phyloP scores from a whole-genome alignment of 441 rosid species.

The Isatis lusitanica region DNA sequence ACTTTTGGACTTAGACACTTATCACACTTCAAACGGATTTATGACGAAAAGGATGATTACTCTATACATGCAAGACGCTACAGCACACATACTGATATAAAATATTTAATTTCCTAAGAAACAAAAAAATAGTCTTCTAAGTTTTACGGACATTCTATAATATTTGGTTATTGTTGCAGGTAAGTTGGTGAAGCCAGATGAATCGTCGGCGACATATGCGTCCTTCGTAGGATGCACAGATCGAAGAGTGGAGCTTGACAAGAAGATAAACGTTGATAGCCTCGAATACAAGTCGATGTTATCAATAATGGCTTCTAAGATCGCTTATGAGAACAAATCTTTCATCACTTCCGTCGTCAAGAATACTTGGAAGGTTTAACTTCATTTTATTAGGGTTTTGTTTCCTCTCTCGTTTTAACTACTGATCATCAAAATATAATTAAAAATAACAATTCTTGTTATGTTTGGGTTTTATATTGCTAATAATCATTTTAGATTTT shows the following conservation, averaged over 20 bases:
- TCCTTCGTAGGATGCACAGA: slow-evolving; percentile 45
- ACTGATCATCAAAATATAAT: too few relatives aligned
- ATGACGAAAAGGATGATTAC: neutral
- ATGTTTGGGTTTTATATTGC: neutral
- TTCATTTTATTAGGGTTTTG: neutral
- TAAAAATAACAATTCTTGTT: too few relatives aligned
- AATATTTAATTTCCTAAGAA: neutral
- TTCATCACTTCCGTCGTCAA: slow-evolving; percentile 42
- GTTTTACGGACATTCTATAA: neutral
- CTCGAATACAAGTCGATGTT: slow-evolving; percentile 43
- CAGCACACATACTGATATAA: neutral
- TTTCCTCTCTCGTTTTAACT: too few relatives aligned
- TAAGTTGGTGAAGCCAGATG: slow-evolving; percentile 33
- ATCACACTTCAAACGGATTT: neutral
- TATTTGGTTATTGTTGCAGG: slow-evolving; percentile 31
- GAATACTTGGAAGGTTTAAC: slow-evolving; percentile 55
- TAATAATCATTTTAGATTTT: neutral
- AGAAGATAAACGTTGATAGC: slow-evolving; percentile 34
- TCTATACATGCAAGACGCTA: neutral
- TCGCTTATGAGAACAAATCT: slow-evolving; percentile 52
- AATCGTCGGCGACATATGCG: slow-evolving; percentile 29
- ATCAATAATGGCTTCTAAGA: slow-evolving; percentile 58
- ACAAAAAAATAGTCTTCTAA: neutral
- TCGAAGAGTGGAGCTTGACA: slow-evolving; percentile 40
- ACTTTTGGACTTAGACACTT: slow-evolving; percentile 15